These are phyloP conservation scores for Eremothecium gossypii DNA, from an alignment of 1,139 yeast genomes.

Conservation along the genomic window DNA sequence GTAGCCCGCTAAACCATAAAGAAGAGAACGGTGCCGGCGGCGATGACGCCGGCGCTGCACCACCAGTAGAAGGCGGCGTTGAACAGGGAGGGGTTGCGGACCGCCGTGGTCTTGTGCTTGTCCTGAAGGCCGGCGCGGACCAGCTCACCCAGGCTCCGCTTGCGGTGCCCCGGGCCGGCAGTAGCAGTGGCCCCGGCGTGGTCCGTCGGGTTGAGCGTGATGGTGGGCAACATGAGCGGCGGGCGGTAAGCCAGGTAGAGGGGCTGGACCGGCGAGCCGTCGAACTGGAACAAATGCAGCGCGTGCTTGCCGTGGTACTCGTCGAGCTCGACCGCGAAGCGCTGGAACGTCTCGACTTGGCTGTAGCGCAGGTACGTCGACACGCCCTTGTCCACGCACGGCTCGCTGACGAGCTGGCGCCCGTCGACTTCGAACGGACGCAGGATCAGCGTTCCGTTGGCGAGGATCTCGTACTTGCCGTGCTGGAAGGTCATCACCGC, in stretches of 20 bases:
- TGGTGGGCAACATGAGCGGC: constrained; percentile 92
- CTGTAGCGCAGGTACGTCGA: constrained; percentile 65
- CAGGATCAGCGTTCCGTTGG: constrained; percentile 60
- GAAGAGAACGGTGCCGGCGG: constrained; percentile 25
- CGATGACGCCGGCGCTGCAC: constrained; percentile 21
- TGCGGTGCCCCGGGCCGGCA: constrained; percentile 17
- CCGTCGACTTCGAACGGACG: constrained; percentile 84
- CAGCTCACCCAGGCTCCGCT: constrained; percentile 35
- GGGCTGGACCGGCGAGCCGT: constrained; percentile 80
- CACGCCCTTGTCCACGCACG: constrained; percentile 52
- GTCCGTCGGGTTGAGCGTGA: constrained; percentile 76
- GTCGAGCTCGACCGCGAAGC: constrained; percentile 56
- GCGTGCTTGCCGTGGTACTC: constrained; percentile 75
- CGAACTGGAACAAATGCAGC: constrained; percentile 67
- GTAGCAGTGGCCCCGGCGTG: constrained; percentile 32
- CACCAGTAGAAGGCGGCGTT: constrained; percentile 22
- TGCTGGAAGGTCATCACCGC: constrained; percentile 85
- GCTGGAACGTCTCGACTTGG: constrained; percentile 53
- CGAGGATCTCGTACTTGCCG: constrained; percentile 58
- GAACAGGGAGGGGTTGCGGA: constrained; percentile 12
- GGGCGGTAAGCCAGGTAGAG: constrained; percentile 86
- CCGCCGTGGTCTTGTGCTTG: constrained; percentile 68
- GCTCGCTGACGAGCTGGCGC: constrained; percentile 80
- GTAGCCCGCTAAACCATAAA: constrained; percentile 11
- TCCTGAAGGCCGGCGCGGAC: constrained; percentile 72